Conservation (phyloP, 371 early-diverging fungal genomes). For the Mucor sp. region DNA sequence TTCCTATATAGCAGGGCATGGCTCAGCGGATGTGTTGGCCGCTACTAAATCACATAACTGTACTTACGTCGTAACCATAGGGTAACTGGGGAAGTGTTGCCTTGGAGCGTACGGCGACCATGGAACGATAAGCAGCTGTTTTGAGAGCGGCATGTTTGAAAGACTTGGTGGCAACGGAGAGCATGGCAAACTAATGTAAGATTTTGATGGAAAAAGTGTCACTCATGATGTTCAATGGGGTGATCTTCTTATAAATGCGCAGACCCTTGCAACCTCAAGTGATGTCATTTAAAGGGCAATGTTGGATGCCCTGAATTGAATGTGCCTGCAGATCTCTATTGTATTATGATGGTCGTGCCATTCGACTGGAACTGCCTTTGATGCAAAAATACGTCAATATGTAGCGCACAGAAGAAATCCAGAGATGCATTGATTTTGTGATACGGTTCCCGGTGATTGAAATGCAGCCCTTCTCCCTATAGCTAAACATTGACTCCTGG, state of each 20-base stretch:
- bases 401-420: background rate
- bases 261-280: background rate
- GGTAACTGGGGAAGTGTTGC: constrained; percentile 75
- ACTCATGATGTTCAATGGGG: background rate
- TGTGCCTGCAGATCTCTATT: background rate
- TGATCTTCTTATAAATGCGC: background rate
- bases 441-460: background rate
- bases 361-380: background rate
- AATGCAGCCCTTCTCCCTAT: background rate
- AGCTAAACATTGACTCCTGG: background rate
- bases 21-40: background rate
- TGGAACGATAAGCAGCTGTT: constrained; percentile 38
- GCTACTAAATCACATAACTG: background rate
- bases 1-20: constrained; percentile 47
- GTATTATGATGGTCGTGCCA: background rate
- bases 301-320: background rate
- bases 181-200: constrained; percentile 22
- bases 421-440: background rate
- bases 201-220: background rate
- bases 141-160: constrained; percentile 30
- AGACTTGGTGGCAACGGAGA: constrained; percentile 49
- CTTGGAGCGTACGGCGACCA: constrained; percentile 61
- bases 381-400: background rate
- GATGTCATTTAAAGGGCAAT: background rate
- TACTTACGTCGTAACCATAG: constrained; percentile 65